Conservation (phyloP, 805 yeast genomes). For the Wickerhamiella galacta region DNA sequence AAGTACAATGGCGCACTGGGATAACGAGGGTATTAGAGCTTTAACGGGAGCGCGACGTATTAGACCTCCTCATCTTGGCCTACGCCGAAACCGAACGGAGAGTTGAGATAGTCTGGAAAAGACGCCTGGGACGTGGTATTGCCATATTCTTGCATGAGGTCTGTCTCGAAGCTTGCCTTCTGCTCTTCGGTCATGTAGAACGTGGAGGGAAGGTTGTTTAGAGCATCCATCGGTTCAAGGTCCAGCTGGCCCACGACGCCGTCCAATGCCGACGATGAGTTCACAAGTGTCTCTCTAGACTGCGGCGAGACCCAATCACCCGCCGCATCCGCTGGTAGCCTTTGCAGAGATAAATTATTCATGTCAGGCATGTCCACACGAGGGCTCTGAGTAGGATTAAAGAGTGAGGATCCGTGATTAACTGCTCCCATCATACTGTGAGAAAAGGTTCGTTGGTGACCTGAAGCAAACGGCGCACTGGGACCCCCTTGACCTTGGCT, state of each 20-base stretch:
- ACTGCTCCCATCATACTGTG: neutral
- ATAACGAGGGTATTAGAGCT: no score
- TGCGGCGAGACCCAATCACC: neutral
- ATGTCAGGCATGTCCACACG: neutral
- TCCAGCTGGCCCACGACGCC: neutral
- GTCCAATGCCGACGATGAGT: neutral
- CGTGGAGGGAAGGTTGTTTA: neutral
- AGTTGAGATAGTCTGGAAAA: no score
- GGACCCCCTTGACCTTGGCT: no score
- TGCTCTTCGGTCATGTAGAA: constrained; percentile 1
- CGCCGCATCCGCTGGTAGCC: neutral
- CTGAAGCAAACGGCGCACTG: no score
- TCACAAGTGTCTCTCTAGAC: no score
- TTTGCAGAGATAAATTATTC: neutral
- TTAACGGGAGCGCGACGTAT: no score
- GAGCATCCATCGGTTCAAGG: neutral
- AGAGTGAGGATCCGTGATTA: neutral
- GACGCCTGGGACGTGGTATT: no score
- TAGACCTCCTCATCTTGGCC: no score
- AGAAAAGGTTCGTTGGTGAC: neutral
- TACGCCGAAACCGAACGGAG: no score
- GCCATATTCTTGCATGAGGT: no score
- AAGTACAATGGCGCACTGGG: no score
- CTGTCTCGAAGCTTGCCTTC: neutral
- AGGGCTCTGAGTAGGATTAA: neutral